These are phyloP conservation scores for Microthlaspi erraticum DNA, from an alignment of 345 rosid species.

Conservation along the genomic window DNA sequence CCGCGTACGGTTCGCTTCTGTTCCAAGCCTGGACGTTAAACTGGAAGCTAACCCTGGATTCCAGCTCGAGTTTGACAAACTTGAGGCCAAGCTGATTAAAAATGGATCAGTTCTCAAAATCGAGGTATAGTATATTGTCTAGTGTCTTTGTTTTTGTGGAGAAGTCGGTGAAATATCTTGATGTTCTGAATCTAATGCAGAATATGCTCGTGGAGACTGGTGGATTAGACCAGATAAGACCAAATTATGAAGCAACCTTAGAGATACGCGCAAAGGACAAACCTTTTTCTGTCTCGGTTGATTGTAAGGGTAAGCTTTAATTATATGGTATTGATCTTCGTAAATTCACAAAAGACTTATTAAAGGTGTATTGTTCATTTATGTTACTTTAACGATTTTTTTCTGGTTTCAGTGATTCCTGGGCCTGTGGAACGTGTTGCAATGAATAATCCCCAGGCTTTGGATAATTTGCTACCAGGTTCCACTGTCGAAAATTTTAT, in stretches of 20 bases:
- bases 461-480: constrained; percentile 53
- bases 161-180: not conserved
- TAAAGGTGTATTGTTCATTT: not conserved
- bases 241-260: constrained; percentile 54
- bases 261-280: constrained; percentile 47
- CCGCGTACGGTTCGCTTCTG: constrained; percentile 46
- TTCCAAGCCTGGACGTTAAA: constrained; percentile 50
- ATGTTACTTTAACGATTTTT: not conserved
- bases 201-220: constrained; percentile 50
- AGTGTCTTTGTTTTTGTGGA: too few relatives aligned
- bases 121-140: too few relatives aligned
- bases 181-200: constrained; percentile 43
- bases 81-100: constrained; percentile 49
- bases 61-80: constrained; percentile 32
- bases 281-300: constrained; percentile 46
- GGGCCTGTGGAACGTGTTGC: constrained; percentile 48
- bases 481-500: constrained; percentile 50
- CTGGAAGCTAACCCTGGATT: constrained; percentile 35
- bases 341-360: not conserved
- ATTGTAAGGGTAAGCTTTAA: constrained; percentile 58
- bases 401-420: constrained; percentile 54
- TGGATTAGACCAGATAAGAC: constrained; percentile 54
- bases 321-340: constrained; percentile 11
- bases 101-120: constrained; percentile 46
- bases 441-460: constrained; percentile 36